Evolutionary conservation across 2,329 filamentous ascomycete genomes (phyloP).

Genomic region (Teratosphaeria gauchensis): DNA sequence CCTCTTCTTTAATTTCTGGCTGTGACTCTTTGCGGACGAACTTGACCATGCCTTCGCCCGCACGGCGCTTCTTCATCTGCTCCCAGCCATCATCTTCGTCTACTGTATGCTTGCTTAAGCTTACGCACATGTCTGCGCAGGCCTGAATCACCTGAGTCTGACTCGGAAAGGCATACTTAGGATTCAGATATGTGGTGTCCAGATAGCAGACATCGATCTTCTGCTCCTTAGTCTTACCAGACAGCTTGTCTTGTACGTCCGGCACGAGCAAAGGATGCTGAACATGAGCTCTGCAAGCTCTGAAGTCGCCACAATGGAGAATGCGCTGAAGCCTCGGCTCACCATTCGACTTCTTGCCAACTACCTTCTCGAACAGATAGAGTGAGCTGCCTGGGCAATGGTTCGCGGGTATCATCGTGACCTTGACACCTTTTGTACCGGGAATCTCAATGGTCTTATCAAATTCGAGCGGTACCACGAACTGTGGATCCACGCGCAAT

Average conservation of each 20-base stretch:
- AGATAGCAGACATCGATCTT: slow-evolving; percentile 93
- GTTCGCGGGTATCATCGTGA: slow-evolving; percentile 94
- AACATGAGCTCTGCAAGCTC: slow-evolving; percentile 78
- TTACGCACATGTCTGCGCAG: slow-evolving; percentile 80
- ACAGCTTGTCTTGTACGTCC: slow-evolving; percentile 58
- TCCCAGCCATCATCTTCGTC: slow-evolving; percentile 50
- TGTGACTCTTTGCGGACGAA: slow-evolving; percentile 45
- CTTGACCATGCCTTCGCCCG: slow-evolving; percentile 51
- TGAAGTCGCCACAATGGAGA: slow-evolving; percentile 90
- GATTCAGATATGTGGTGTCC: slow-evolving; percentile 93
- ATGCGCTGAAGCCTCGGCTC: slow-evolving; percentile 60
- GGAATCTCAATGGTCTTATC: slow-evolving; percentile 71
- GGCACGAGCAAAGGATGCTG: slow-evolving; percentile 73
- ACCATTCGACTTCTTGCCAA: slow-evolving; percentile 49
- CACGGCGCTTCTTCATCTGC: slow-evolving; percentile 44
- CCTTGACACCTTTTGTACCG: slow-evolving; percentile 68
- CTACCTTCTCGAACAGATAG: slow-evolving; percentile 78
- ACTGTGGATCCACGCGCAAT: slow-evolving; percentile 74
- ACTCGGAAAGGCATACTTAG: slow-evolving; percentile 85
- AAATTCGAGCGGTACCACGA: slow-evolving; percentile 76
- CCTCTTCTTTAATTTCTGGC: slow-evolving; percentile 23
- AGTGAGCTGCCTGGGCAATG: slow-evolving; percentile 93
- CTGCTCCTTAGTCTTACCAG: slow-evolving; percentile 66
- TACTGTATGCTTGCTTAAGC: slow-evolving; percentile 56
- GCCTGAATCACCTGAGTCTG: slow-evolving; percentile 81